Base-by-base conservation (phyloP, 2,329 filamentous ascomycete genomes). In the Akanthomyces uredinophilus region DNA sequence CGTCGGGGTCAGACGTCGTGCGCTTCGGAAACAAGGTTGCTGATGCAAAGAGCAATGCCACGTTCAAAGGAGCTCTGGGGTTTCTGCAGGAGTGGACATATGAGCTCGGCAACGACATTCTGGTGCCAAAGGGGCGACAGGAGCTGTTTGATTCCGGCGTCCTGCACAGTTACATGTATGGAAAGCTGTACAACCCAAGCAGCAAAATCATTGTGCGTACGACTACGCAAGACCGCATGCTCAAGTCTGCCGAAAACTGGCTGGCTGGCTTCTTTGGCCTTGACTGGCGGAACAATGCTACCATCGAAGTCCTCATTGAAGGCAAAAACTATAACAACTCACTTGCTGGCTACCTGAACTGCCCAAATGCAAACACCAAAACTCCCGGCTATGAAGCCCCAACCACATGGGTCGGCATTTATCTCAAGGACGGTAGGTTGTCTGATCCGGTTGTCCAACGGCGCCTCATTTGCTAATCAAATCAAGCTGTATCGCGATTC, bases 261-360 rank as follows among this genome's bases (percentile, higher is more conserved):
- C 76, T 92, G 70, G 87, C 89, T 6, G 90, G 90, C 0, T 92
- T 92, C 76, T 92, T 92, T 69, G 89, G 89, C 0, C 80, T 91
- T 0, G 83, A 88, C 52, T 92, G 89, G 89, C 81, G 85, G 1
- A 81, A 86, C 35, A 90, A 91, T 69, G 88, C 82, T 7, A 90
- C 86, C 0, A 81, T 91, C n/a, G 85, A 91, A 68, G 79, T 89
- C 16, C 86, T 89, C 13, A 89, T 91, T 46, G 89, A 92, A 68
- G 75, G 79, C 18, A 69, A 70, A 1, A 78, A 78, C 2, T 88
- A 84, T 72, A 92, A 92, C 74, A 91, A 91, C 70, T 89, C 87
- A 1, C 77, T 91, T 7, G 87, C 87, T 1, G 88, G 88, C 1
- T 86, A 87, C 64, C 75, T 85, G 57, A 83, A 84, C 64, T 92